A percentile compares a stretch with the other conserved stretches of the same genome.
Conservation (phyloP, 1,139 yeast species). For the Pichiaceae sp. region DNA sequence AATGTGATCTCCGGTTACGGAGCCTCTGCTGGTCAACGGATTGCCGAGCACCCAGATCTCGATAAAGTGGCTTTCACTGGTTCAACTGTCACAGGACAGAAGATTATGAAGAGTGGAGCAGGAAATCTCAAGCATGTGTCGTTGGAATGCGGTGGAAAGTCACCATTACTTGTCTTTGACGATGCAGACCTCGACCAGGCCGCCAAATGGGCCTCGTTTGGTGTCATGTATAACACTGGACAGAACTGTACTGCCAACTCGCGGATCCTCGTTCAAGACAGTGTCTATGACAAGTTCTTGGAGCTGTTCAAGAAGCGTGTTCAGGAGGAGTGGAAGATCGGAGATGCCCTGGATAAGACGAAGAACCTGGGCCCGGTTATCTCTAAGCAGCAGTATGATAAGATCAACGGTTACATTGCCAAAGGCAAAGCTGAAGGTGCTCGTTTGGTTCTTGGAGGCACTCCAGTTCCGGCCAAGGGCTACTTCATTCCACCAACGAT, state of each 20-base stretch:
- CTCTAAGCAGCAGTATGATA: slow-evolving; percentile 58
- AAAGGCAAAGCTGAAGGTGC: slow-evolving; percentile 71
- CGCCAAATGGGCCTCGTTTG: slow-evolving; percentile 78
- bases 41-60: slow-evolving; percentile 38
- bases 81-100: slow-evolving; percentile 45
- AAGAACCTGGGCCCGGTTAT: slow-evolving; percentile 76
- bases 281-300: slow-evolving; percentile 61
- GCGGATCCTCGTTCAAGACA: slow-evolving; percentile 66
- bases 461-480: slow-evolving; percentile 39
- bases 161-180: slow-evolving; percentile 62
- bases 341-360: slow-evolving; percentile 46
- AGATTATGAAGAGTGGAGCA: slow-evolving; percentile 56
- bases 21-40: slow-evolving; percentile 41
- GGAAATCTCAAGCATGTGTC: slow-evolving; percentile 61
- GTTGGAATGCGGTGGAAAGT: slow-evolving; percentile 92
- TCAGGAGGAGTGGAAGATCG: slow-evolving; percentile 43
- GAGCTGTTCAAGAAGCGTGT: slow-evolving; percentile 30
- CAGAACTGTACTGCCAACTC: slow-evolving; percentile 91
- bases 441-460: slow-evolving; percentile 7
- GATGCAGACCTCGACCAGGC: slow-evolving; percentile 77
- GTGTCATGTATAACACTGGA: slow-evolving; percentile 79
- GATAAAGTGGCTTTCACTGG: slow-evolving; percentile 54
- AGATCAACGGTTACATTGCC: slow-evolving; percentile 58
- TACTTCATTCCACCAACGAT: slow-evolving; percentile 63
- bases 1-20: slow-evolving; percentile 52